Percentiles rank a stretch among this genome's conserved stretches.
These are phyloP conservation scores for Crithidia bombi DNA, from an alignment of 208 protist species.

Conservation along the genomic window DNA sequence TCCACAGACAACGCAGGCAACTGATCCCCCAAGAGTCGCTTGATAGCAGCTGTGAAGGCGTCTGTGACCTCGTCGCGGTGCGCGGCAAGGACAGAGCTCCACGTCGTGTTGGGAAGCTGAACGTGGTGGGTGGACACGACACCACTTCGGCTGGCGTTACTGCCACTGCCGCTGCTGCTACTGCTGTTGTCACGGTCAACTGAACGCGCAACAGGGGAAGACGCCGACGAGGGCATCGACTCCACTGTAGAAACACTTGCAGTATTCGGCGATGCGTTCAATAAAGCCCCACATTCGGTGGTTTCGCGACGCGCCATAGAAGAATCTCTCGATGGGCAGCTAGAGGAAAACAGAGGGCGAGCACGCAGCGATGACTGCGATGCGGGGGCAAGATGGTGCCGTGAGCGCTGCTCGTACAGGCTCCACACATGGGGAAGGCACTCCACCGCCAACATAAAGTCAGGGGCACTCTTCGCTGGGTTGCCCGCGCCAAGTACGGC, in stretches of 20 bases:
- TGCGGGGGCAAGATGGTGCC: not conserved
- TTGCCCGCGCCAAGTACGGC: not conserved
- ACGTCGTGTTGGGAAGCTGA: constrained; percentile 1
- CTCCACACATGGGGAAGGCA: not conserved
- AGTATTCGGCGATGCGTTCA: constrained; percentile 10
- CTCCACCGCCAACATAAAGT: not conserved
- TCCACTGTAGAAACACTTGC: constrained; percentile 8
- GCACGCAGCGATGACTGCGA: not conserved
- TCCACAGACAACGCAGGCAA: not conserved
- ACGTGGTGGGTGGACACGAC: constrained; percentile 7
- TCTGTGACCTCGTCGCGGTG: constrained; percentile 3
- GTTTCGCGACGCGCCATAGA: not conserved
- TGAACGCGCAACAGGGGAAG: no score
- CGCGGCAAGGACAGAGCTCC: not conserved
- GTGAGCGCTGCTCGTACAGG: constrained; percentile 2
- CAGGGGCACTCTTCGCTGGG: not conserved
- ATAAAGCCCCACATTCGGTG: not conserved
- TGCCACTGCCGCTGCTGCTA: not conserved
- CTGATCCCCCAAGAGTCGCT: not conserved
- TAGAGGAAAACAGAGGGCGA: not conserved
- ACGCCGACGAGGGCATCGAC: not conserved
- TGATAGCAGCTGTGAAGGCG: not conserved
- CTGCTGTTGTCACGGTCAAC: not conserved
- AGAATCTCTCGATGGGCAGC: not conserved
- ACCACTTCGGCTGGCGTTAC: not conserved